Base-by-base conservation (phyloP, 2,329 filamentous ascomycete species). In the Apiospora marii region DNA sequence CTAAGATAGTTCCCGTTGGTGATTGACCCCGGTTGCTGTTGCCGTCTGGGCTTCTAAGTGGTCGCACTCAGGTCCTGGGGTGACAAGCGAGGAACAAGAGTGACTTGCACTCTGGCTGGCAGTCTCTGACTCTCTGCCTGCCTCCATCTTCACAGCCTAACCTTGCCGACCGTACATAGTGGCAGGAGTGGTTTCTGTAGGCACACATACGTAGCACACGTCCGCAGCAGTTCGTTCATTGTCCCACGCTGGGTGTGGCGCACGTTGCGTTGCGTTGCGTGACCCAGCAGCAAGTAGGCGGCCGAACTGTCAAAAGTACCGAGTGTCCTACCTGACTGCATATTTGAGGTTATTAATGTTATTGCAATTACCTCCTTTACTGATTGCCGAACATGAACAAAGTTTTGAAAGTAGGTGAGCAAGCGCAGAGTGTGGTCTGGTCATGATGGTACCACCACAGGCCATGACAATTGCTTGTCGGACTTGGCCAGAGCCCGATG, bases 1-100 rank as follows among this genome's bases (percentile, higher is more conserved):
- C 58, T 64, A 67, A 48, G 67, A 48, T 68, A 72, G 71, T 70
- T 72, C 71, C 71, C 68, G 68, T 67, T 72, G 71, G 71, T 72
- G 71, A 68, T 49, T 64, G 37, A 30, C 27, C 49, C 67, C 14
- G n/a, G 71, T 69, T 49, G 19, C 43, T 27, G 51, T 64, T 41
- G 19, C n/a, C 27, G 24, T 49, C 51, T 14, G 49, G n/a, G 16
- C 27, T 48, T 24, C 67, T 49, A 43, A 72, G 30, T 72, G 71
- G 71, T 53, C 49, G 71, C 67, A 69, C 41, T 61, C 51, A 44
- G 43, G 48, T n/a, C 27, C 61, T 30, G 43, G 53, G 46, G 51
- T 48, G 27, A 61, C 53, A 61, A 61, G 27, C 53, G 51, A 61
- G 24, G 27, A 30, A 61, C 24, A 30, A 30, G 30, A 34, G 53